Percentiles rank a stretch among this genome's conserved stretches.
phyloP scores from a whole-genome alignment of 306 rosid species.

The Cicer judaicum region DNA sequence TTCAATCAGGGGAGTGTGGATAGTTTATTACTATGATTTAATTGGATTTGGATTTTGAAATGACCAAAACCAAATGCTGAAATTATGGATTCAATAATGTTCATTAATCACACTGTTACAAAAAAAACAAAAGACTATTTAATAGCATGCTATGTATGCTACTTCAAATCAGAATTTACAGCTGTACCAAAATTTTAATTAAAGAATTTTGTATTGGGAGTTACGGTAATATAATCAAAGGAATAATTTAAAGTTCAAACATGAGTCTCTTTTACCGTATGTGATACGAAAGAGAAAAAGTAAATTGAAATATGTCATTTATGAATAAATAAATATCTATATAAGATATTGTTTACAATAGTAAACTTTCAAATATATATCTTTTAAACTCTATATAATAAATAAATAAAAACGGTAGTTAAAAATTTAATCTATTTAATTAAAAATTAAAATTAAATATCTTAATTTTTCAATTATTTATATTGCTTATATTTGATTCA shows the following conservation, averaged over 20 bases:
- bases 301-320: too few species aligned
- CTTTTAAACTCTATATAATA: too few species aligned
- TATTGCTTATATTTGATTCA: too few species aligned
- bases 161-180: conserved; percentile 11
- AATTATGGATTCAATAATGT: conserved; percentile 39
- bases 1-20: background rate
- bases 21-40: conserved; percentile 13
- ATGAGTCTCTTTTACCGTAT: too few species aligned
- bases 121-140: background rate
- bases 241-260: background rate
- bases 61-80: conserved; percentile 33
- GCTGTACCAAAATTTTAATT: conserved; percentile 2
- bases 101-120: conserved; percentile 39
- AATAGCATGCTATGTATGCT: background rate
- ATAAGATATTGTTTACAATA: too few species aligned
- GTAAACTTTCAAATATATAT: too few species aligned
- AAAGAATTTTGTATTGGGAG: background rate
- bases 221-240: background rate
- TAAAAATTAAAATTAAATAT: too few species aligned
- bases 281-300: too few species aligned
- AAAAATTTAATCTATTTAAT: too few species aligned
- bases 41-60: conserved; percentile 39
- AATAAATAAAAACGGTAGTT: too few species aligned
- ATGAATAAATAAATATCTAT: too few species aligned
- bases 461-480: too few species aligned